phyloP scores from a whole-genome alignment of 768 basidiomycete species.

The Lactifluus pinguis region DNA sequence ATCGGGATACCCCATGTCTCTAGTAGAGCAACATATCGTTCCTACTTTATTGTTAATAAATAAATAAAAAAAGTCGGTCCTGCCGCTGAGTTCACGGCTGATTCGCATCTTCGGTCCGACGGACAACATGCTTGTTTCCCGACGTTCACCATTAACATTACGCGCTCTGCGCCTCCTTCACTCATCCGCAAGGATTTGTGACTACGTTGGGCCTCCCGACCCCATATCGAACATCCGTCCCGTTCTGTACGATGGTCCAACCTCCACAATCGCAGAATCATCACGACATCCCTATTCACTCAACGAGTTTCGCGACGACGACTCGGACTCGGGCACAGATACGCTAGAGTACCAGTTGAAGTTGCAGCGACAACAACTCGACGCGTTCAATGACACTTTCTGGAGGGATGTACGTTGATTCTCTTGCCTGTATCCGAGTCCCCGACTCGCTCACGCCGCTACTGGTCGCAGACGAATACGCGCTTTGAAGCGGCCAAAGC shows the following conservation, averaged over 20 bases:
- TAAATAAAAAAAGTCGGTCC: too few species aligned
- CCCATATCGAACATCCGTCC: slow-evolving; percentile 75
- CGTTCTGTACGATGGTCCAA: slow-evolving; percentile 58
- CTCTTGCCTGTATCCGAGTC: neutral
- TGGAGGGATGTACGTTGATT: slow-evolving; percentile 65
- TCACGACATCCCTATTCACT: slow-evolving; percentile 68
- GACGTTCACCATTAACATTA: slow-evolving; percentile 16
- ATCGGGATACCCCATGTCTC: too few species aligned
- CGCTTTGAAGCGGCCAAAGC: slow-evolving; percentile 70
- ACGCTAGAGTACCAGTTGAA: slow-evolving; percentile 58
- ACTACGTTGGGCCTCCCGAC: slow-evolving; percentile 63
- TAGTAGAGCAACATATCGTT: too few species aligned
- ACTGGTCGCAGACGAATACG: slow-evolving; percentile 52
- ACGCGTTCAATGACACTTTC: slow-evolving; percentile 67
- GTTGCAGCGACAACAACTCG: slow-evolving; percentile 60
- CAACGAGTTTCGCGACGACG: slow-evolving; percentile 46
- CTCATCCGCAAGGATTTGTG: slow-evolving; percentile 10
- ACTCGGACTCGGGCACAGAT: slow-evolving; percentile 17
- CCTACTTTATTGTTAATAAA: too few species aligned
- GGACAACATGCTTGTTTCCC: slow-evolving; percentile 10
- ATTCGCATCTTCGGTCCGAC: too few species aligned
- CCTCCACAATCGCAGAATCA: slow-evolving; percentile 20
- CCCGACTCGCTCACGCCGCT: neutral
- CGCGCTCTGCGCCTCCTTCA: slow-evolving; percentile 16
- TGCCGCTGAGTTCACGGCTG: too few species aligned